Evolutionary conservation across 768 basidiomycete species (phyloP), one percentile per base, ranked within the genome.

Genomic region (Serpula lacrymans): DNA sequence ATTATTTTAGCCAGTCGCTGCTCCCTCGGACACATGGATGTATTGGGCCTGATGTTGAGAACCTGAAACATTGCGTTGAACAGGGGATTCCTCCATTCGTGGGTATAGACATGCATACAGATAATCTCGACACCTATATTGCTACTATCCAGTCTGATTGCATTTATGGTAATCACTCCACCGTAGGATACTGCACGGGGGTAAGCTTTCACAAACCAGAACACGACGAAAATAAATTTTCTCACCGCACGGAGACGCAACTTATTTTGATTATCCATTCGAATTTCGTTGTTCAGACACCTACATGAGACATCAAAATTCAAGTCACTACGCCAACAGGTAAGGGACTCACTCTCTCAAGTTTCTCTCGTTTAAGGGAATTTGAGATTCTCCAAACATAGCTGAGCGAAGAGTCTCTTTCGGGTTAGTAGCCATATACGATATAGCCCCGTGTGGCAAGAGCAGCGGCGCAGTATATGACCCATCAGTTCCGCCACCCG

Each of bases 371-470:
- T n/a, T 33, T 18, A 33, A 14, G 14, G 14, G 14, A 14, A 33
- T 14, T 18, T 6, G 14, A 6, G 31, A 14, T 14, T 33, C 31
- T 6, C 31, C 31, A 33, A 18, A 14, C 7, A 33, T n/a, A 6
- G 31, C 31, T n/a, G 31, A 33, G n/a, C 31, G 31, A n/a, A 33
- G 6, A 14, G 20, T 33, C n/a, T 33, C 31, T 18, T 33, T 33
- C 6, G 31, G 31, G n/a, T 33, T 18, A 33, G 14, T 33, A n/a
- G 31, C 31, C 31, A 33, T 33, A 14, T 33, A 33, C 8, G 14
- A n/a, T n/a, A 33, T n/a, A 8, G 14, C 31, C n/a, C 20, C 20
- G 14, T 14, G 14, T 6, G 31, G 14, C n/a, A 33, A 6, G n/a
- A 33, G 8, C 8, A 33, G 14, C 8, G 31, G 31, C 7, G 20